Conservation (phyloP, 2,329 filamentous ascomycete genomes). For the Cercospora zeae-maydis region DNA sequence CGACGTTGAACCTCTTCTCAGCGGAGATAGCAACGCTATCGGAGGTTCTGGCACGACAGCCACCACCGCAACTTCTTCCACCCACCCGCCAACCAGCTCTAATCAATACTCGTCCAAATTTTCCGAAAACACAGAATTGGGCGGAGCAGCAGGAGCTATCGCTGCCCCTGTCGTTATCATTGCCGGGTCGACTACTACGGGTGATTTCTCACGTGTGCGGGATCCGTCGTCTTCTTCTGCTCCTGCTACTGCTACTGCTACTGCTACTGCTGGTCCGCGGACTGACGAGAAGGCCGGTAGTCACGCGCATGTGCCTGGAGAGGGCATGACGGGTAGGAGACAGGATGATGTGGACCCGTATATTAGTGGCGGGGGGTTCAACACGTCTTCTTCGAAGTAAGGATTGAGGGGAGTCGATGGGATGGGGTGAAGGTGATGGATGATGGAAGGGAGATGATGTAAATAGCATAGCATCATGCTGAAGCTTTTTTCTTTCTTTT, state of each 20-base stretch:
- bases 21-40: not conserved
- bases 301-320: not conserved
- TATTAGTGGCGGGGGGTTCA: not conserved
- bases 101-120: not conserved
- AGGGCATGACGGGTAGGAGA: constrained; percentile 1
- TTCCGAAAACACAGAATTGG: constrained; percentile 14
- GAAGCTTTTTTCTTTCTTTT: no score
- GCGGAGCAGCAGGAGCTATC: constrained; percentile 37
- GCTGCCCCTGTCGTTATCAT: constrained; percentile 10
- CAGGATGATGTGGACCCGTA: constrained; percentile 8
- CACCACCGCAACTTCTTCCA: not conserved
- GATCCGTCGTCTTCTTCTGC: not conserved
- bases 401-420: no score
- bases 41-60: not conserved
- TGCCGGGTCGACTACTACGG: not conserved
- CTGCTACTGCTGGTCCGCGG: no score
- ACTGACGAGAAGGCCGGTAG: no score
- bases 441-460: no score
- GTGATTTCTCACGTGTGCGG: not conserved
- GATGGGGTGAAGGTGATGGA: no score
- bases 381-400: not conserved
- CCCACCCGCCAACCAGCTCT: not conserved
- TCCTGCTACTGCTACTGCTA: not conserved
- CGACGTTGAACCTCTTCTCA: not conserved
- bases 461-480: no score